Base-by-base conservation (phyloP, 805 yeast species). In the Saccharomycopsis microspora region DNA sequence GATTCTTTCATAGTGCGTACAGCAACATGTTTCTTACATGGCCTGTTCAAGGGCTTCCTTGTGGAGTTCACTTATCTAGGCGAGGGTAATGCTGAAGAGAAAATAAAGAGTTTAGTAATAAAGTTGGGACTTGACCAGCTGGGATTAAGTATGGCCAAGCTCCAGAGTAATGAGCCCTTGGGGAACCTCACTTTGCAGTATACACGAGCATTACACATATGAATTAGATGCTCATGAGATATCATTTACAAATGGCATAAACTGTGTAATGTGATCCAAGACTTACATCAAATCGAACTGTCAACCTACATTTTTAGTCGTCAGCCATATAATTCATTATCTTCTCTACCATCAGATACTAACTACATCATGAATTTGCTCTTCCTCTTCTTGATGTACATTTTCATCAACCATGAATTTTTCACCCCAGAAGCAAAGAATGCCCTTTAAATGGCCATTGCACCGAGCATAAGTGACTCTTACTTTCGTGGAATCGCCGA, bases 1-100 rank as follows among this genome's bases (percentile, higher is more conserved):
- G 46, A 49, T 6, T 29, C 35, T 1, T 52, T 80, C 55, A 64
- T 67, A 5, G 64, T 85, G 3, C 65, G 86, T 38, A 74, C 88
- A 0, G 80, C 85, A 40, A 85, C 85, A 58, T 76, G 85, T 38
- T 78, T 80, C 44, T 68, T 84, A 9, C 88, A 83, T 58, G 94
- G 95, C 1, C 70, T 69, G 19, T 85, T 82, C 66, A 75, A 80
- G 51, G 88, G 88, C 0, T 70, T 85, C 36, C 59, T 85, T 36
- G 72, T 85, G 31, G 83, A 81, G 55, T 68, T 81, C 3, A 29
- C 50, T 2, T 42, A 38, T 28, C 9, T 39, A n/a, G 41, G 10
- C 43, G 42, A 30, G 5, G 55, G 30, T 37, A 43, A 39, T 33
- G 52, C 46, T 32, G 42, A 43, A 4, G 44, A 43, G 29, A 57